A percentile compares a stretch with the other conserved stretches of the same genome.
Evolutionary conservation across 192 early-diverging fungal genomes (phyloP).

Genomic region (Backusella parvicylindrica): DNA sequence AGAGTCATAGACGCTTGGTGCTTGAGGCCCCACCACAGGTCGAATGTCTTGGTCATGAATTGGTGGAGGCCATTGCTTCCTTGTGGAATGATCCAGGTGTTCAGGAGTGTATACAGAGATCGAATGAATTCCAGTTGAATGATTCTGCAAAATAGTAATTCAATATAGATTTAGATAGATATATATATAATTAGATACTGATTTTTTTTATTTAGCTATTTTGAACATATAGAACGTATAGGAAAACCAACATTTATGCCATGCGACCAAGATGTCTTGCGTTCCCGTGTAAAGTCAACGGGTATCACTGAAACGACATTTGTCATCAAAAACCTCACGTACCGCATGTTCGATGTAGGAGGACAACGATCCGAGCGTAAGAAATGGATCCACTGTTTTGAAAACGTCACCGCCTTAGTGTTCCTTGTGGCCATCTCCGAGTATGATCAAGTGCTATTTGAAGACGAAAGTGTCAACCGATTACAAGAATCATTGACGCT

Average conservation of each 20-base stretch:
- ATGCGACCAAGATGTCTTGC: conserved; percentile 93
- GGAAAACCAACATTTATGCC: conserved; percentile 77
- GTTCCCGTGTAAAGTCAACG: conserved; percentile 95
- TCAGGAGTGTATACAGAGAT: conserved; percentile 73
- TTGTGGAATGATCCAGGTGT: conserved; percentile 87
- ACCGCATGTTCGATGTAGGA: conserved; percentile 97
- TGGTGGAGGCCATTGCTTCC: conserved; percentile 73
- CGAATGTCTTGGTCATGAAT: conserved; percentile 77
- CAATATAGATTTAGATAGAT: background rate
- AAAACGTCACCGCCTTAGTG: conserved; percentile 92
- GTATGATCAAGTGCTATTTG: conserved; percentile 93
- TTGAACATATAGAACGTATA: conserved; percentile 89
- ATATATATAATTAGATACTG: background rate
- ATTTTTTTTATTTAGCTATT: conserved; percentile 60
- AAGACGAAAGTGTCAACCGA: conserved; percentile 95
- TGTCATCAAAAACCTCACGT: conserved; percentile 86
- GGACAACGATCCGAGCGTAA: conserved; percentile 98
- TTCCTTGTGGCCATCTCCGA: conserved; percentile 94
- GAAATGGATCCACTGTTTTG: conserved; percentile 99
- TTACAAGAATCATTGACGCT: conserved; percentile 95
- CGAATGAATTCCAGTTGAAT: conserved; percentile 92
- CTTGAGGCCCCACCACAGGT: conserved; percentile 82
- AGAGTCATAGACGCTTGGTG: conserved; percentile 67
- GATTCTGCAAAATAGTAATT: conserved; percentile 93
- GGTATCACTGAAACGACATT: conserved; percentile 96